Conservation (phyloP, 768 basidiomycete species). For the Russula brevipes region DNA sequence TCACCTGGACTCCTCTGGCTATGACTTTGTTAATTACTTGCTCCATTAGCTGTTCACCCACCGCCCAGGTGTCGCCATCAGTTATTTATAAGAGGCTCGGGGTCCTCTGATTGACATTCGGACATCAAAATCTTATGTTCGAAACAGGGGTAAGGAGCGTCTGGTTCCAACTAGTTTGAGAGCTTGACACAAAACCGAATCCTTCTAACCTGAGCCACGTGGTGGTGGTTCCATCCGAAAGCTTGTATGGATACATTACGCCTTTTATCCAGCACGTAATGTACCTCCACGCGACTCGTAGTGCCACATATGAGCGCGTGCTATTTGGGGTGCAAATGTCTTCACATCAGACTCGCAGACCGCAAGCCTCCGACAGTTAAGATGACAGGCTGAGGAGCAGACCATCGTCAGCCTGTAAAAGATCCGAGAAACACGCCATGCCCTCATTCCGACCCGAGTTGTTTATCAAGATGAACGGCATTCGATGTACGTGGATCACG, state of each 20-base stretch:
- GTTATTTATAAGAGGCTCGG: not conserved
- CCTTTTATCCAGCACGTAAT: constrained; percentile 1
- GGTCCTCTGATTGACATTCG: not conserved
- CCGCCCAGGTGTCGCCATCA: not conserved
- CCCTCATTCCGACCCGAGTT: not conserved
- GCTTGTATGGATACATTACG: not conserved
- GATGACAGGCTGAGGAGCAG: not conserved
- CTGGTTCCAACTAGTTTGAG: not conserved
- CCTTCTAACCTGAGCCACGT: not conserved
- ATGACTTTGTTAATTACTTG: not conserved
- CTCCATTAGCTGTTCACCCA: not conserved
- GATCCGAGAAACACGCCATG: not conserved
- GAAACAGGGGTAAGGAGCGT: not conserved
- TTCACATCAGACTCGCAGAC: not conserved
- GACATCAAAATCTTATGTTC: not conserved
- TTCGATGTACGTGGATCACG: not conserved
- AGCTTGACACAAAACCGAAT: not conserved
- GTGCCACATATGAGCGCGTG: not conserved
- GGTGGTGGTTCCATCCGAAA: not conserved
- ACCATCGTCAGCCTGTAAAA: not conserved
- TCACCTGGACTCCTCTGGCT: not conserved
- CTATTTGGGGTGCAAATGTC: not conserved
- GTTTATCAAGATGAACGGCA: not conserved
- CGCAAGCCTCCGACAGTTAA: too few relatives aligned
- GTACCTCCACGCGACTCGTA: not conserved